Evolutionary conservation across 202 grass and related monocot species (phyloP).

Genomic region (Zoysia matrella): DNA sequence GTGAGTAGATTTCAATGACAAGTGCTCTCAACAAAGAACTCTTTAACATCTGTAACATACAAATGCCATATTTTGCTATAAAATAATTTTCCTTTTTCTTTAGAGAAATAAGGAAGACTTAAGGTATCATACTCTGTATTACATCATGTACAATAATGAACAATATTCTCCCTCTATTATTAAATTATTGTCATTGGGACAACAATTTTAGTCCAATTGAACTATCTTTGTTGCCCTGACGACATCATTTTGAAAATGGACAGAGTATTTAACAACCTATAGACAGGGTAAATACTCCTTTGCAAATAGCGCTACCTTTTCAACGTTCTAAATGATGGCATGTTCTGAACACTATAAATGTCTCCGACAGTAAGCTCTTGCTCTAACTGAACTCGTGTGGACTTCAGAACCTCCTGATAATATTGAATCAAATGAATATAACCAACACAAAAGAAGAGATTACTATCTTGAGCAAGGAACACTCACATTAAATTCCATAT

Average conservation of each 20-base stretch:
- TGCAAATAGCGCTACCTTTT: constrained; percentile 43
- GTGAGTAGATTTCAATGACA: not conserved
- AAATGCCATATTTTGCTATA: not conserved
- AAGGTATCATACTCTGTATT: not conserved
- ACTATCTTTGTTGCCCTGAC: no score
- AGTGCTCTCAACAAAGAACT: not conserved
- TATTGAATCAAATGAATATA: constrained; percentile 19
- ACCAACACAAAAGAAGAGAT: constrained; percentile 4
- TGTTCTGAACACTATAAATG: constrained; percentile 56
- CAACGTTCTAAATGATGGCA: constrained; percentile 68
- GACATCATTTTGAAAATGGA: no score
- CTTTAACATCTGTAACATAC: not conserved
- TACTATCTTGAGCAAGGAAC: not conserved
- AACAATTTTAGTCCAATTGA: no score
- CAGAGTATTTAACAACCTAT: not conserved
- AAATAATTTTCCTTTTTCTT: no score
- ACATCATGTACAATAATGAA: constrained; percentile 30
- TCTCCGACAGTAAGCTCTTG: constrained; percentile 58
- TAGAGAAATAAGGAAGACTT: not conserved
- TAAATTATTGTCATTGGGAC: no score
- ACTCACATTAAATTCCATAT: constrained; percentile 94
- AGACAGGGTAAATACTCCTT: constrained; percentile 13
- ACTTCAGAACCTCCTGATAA: constrained; percentile 85
- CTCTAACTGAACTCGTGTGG: constrained; percentile 70
- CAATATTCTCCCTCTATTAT: not conserved